Percentiles rank a stretch among this genome's conserved stretches.
phyloP scores from a whole-genome alignment of 495 filamentous ascomycete species.

The Penicillium nucicola region DNA sequence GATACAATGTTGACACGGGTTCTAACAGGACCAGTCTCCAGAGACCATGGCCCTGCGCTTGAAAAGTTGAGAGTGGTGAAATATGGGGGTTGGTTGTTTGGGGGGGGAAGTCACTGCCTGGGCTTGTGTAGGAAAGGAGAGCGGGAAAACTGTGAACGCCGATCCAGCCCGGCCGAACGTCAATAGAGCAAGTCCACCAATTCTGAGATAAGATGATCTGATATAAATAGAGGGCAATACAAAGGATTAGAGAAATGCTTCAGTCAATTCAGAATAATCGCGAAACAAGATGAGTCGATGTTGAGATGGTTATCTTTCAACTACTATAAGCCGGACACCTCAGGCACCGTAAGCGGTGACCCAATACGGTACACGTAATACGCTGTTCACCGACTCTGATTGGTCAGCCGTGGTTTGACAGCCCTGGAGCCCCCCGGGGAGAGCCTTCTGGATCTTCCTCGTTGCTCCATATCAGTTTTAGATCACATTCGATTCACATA shows the following conservation, averaged over 20 bases:
- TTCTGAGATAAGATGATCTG: too few species aligned
- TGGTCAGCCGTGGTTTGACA: not conserved
- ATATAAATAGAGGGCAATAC: too few species aligned
- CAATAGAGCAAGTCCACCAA: slow-evolving; percentile 2
- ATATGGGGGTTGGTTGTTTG: slow-evolving; percentile 6
- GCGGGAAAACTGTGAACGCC: slow-evolving; percentile 31
- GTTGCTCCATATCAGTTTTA: too few species aligned
- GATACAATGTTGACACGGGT: slow-evolving; percentile 1
- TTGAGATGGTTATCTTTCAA: too few species aligned
- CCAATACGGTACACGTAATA: slow-evolving; percentile 2
- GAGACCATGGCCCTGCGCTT: slow-evolving; percentile 24
- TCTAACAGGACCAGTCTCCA: slow-evolving; percentile 21
- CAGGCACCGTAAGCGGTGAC: slow-evolving; percentile 9
- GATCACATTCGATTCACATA: too few species aligned
- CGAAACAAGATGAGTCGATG: not conserved
- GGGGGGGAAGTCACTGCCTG: slow-evolving; percentile 21
- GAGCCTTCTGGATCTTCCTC: too few species aligned
- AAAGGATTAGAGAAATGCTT: too few species aligned
- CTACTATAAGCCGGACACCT: slow-evolving; percentile 1
- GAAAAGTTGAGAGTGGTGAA: not conserved
- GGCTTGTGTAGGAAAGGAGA: slow-evolving; percentile 29
- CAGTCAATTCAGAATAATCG: too few species aligned
- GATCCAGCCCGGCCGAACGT: slow-evolving; percentile 23
- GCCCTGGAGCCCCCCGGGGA: not conserved
- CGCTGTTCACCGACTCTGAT: not conserved